Conservation (phyloP, 495 filamentous ascomycete species). For the Podospora bellae-mahoneyi region DNA sequence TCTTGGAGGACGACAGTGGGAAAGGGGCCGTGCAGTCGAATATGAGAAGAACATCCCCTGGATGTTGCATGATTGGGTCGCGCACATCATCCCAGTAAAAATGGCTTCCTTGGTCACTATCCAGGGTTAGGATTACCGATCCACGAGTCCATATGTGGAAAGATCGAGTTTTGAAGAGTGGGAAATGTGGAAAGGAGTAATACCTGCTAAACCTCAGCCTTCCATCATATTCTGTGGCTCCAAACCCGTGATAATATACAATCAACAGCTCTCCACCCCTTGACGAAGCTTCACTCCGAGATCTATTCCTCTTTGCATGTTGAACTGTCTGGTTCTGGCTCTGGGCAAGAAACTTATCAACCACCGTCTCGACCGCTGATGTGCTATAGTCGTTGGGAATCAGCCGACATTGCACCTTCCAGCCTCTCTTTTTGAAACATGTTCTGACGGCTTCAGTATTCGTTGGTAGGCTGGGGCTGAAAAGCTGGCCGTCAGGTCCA, state of each 20-base stretch:
- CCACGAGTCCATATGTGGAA: not conserved
- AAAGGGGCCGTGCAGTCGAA: constrained; percentile 24
- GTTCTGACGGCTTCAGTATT: constrained; percentile 22
- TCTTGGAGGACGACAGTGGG: not conserved
- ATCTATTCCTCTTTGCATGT: not conserved
- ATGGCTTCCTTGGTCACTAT: not conserved
- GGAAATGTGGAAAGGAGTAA: not conserved
- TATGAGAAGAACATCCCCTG: constrained; percentile 26
- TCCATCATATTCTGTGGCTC: constrained; percentile 19
- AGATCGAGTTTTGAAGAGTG: not conserved
- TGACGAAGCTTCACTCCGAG: not conserved
- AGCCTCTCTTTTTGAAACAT: constrained; percentile 27
- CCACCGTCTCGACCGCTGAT: constrained; percentile 27
- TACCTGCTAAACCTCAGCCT: constrained; percentile 30
- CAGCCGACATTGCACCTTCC: constrained; percentile 27
- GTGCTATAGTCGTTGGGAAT: constrained; percentile 30
- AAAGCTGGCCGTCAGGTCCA: constrained; percentile 21
- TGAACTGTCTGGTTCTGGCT: not conserved
- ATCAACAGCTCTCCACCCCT: not conserved
- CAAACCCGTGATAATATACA: constrained; percentile 27
- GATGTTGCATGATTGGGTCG: constrained; percentile 26
- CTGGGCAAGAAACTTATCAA: constrained; percentile 23
- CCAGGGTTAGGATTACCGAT: not conserved
- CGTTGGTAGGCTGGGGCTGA: constrained; percentile 10
- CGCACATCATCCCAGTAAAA: constrained; percentile 35